phyloP scores from a whole-genome alignment of 225 moss, liverwort and hornwort species.

The Pseudisothecium myosuroides region DNA sequence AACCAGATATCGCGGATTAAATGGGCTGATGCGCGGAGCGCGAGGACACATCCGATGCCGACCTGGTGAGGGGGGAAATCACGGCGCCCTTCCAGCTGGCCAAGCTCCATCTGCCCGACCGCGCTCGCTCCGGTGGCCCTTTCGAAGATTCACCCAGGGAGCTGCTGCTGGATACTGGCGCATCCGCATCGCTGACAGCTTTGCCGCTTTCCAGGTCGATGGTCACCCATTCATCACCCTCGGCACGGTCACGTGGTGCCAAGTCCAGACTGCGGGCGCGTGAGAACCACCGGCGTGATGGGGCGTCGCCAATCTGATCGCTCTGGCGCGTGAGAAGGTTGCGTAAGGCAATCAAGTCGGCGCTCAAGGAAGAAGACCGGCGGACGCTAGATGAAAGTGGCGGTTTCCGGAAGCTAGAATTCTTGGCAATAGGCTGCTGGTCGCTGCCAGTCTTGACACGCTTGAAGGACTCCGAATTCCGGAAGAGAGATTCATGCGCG shows the following conservation, averaged over 20 bases:
- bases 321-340: background rate
- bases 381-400: background rate
- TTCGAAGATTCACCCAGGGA: background rate
- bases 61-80: conserved; percentile 2
- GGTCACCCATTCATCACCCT: conserved; percentile 43
- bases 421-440: background rate
- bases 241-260: background rate
- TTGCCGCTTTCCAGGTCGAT: conserved; percentile 44
- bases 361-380: background rate
- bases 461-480: conserved; percentile 45
- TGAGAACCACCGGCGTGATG: background rate
- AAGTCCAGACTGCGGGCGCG: background rate
- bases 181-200: background rate
- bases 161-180: background rate
- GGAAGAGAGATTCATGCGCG: conserved; percentile 11
- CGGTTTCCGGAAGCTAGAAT: background rate
- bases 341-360: conserved; percentile 14
- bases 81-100: background rate
- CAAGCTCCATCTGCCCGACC: conserved; percentile 26
- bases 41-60: conserved; percentile 11
- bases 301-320: background rate
- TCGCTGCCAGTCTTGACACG: conserved; percentile 3
- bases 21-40: background rate
- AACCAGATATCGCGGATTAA: background rate
- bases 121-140: background rate